A percentile compares a stretch with the other conserved stretches of the same genome.
Evolutionary conservation across 306 rosid genomes (phyloP).

Genomic region (Luffa aegyptiaca): DNA sequence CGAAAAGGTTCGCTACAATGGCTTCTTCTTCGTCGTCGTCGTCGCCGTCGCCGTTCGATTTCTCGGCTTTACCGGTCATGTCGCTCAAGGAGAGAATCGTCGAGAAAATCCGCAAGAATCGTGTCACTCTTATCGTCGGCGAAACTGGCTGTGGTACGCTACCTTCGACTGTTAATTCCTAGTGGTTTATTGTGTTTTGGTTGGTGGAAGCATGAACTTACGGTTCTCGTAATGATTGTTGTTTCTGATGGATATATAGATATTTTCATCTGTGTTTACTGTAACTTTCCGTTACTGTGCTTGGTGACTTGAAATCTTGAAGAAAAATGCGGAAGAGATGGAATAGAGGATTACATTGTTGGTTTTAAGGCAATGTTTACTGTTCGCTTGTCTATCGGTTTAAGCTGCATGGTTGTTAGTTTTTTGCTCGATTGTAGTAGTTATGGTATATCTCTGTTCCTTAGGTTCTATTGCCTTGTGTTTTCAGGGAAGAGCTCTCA

Average conservation of each 20-base stretch:
- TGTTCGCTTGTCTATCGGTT: neutral
- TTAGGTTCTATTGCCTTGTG: constrained; percentile 5
- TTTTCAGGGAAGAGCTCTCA: constrained; percentile 82
- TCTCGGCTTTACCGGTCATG: constrained; percentile 59
- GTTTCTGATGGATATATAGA: neutral
- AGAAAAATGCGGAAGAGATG: neutral
- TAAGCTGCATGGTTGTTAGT: constrained; percentile 10
- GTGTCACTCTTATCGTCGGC: constrained; percentile 82
- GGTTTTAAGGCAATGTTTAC: neutral
- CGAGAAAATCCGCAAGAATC: constrained; percentile 67
- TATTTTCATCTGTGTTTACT: neutral
- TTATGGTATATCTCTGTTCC: constrained; percentile 9
- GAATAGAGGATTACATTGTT: neutral
- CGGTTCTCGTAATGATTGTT: neutral
- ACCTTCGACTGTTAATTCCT: neutral
- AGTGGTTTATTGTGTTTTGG: neutral
- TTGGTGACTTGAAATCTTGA: neutral
- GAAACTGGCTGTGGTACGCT: constrained; percentile 75
- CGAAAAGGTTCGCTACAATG: constrained; percentile 21
- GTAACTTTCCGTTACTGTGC: neutral
- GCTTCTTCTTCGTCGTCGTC: constrained; percentile 35
- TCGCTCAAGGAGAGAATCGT: constrained; percentile 48
- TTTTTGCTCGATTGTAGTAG: neutral
- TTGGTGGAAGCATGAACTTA: neutral
- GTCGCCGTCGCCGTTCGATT: constrained; percentile 25